A percentile compares a stretch with the other conserved stretches of the same genome.
Conservation (phyloP, 805 yeast genomes). For the Candida maris region DNA sequence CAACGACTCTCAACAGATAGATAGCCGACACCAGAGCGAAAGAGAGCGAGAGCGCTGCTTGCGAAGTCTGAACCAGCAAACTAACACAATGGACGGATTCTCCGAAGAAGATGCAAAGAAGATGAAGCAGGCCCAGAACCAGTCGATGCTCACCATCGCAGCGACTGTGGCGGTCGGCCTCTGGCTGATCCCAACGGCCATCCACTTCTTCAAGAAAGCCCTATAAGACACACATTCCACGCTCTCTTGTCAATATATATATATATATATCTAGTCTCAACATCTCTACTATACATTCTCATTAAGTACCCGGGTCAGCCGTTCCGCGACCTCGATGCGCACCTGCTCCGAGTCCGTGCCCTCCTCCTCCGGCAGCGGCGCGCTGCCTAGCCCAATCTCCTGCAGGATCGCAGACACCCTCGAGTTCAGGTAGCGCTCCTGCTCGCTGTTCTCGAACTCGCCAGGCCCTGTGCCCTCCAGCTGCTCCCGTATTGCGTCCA, state of each 20-base stretch:
- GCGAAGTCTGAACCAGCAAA: no score
- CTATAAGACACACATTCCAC: slow-evolving; percentile 7
- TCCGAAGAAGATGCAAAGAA: slow-evolving; percentile 42
- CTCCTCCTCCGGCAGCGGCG: slow-evolving; percentile 1
- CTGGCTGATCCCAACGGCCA: slow-evolving; percentile 54
- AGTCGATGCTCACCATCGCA: slow-evolving; percentile 56
- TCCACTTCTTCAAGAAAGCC: slow-evolving; percentile 50
- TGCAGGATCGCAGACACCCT: slow-evolving; percentile 13
- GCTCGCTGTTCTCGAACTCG: slow-evolving; percentile 12
- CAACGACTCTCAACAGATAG: not conserved
- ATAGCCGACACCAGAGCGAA: no score
- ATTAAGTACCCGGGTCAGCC: slow-evolving; percentile 11
- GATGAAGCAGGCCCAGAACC: slow-evolving; percentile 59
- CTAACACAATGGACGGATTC: slow-evolving; percentile 29
- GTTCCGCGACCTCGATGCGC: slow-evolving; percentile 12
- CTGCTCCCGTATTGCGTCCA: slow-evolving; percentile 12
- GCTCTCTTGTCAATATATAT: not conserved
- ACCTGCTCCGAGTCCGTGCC: slow-evolving; percentile 1
- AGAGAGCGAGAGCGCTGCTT: no score
- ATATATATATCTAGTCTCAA: not conserved
- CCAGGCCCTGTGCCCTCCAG: slow-evolving; percentile 9
- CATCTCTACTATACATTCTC: slow-evolving; percentile 1
- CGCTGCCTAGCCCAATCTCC: slow-evolving; percentile 7
- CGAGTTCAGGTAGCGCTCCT: slow-evolving; percentile 19
- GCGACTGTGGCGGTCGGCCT: slow-evolving; percentile 61